Evolutionary conservation across 257 asterid genomes (phyloP), one percentile per base, ranked within the genome.

Genomic region (Jacaranda mimosifolia): DNA sequence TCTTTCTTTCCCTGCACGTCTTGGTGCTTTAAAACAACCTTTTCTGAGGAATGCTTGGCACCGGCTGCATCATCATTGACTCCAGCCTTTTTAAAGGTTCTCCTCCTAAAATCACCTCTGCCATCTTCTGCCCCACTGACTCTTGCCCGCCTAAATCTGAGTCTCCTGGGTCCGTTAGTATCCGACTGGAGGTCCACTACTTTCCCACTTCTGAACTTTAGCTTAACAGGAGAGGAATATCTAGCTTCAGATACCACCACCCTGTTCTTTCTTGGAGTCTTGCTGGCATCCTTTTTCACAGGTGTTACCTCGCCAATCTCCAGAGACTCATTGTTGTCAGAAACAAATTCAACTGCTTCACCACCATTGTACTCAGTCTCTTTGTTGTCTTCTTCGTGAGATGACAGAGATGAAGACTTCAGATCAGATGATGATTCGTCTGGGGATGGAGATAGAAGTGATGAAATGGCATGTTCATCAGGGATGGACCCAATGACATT

Each of bases 161-260:
- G 90, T 79, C 81, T 90, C 80, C 87, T 84, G 11, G 97, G 92
- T 67, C 71, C 52, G 69, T 79, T 88, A 63, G 52, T 88, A 45
- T 85, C 96, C 8, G 86, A 72, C 74, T 83, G 91, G 83, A 88
- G 83, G 68, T 92, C 94, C 72, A 91, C 79, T 2, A 89, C 85
- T 84, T 88, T 91, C 62, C 98, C 97, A 63, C 85, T 90, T 81
- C 88, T 89, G 81, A 91, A 93, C 81, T 81, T 90, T 12, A 91
- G 42, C 79, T 90, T 89, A 90, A 86, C 87, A 5, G 86, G 87
- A 18, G 82, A 72, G 57, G 77, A 42, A 74, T 77, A 68, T 51
- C 79, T 77, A 48, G 82, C 88, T 79, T 81, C 88, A 58, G 91
- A 66, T 71, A 74, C 48, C 48, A 68, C 78, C 56, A 38, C 73